Evolutionary conservation across 345 rosid genomes (phyloP).

Genomic region (Salix suchowensis): DNA sequence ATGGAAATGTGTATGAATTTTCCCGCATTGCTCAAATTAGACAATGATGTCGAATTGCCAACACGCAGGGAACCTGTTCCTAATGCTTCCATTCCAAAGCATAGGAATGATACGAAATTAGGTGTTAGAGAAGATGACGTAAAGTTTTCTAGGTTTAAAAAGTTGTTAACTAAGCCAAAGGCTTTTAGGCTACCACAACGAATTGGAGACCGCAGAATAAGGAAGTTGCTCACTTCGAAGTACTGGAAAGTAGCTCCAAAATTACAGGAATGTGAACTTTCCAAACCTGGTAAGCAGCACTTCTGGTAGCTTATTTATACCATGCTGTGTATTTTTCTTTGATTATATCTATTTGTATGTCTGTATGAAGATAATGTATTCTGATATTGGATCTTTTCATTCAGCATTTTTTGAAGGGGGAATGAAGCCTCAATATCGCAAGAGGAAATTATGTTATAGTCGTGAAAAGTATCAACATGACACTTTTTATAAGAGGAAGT

Average conservation of each 20-base stretch:
- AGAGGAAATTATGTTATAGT: slow-evolving; percentile 49
- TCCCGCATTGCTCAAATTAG: slow-evolving; percentile 33
- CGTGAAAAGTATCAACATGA: slow-evolving; percentile 44
- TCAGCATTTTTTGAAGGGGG: slow-evolving; percentile 44
- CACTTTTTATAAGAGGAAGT: slow-evolving; percentile 53
- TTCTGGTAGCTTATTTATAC: slow-evolving; percentile 1
- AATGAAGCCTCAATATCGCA: slow-evolving; percentile 45
- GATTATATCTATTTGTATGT: not conserved
- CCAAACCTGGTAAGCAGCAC: slow-evolving; percentile 53
- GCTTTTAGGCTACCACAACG: slow-evolving; percentile 55
- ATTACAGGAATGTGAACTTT: slow-evolving; percentile 48
- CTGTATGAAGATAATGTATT: not conserved
- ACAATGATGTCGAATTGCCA: slow-evolving; percentile 36
- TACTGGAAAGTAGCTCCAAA: slow-evolving; percentile 65
- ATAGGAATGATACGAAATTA: slow-evolving; percentile 48
- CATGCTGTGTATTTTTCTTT: not conserved
- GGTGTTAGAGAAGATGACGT: slow-evolving; percentile 71
- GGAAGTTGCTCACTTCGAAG: slow-evolving; percentile 55
- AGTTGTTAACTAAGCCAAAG: slow-evolving; percentile 43
- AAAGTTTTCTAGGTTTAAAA: slow-evolving; percentile 54
- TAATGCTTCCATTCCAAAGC: slow-evolving; percentile 43
- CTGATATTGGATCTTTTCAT: slow-evolving; percentile 11
- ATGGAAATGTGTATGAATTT: slow-evolving; percentile 24
- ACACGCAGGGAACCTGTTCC: slow-evolving; percentile 22
- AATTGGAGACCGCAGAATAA: slow-evolving; percentile 52